Evolutionary conservation across 140 eudicot genomes (phyloP), one percentile per base, ranked within the genome.

Genomic region (Erigeron philadelphicus): DNA sequence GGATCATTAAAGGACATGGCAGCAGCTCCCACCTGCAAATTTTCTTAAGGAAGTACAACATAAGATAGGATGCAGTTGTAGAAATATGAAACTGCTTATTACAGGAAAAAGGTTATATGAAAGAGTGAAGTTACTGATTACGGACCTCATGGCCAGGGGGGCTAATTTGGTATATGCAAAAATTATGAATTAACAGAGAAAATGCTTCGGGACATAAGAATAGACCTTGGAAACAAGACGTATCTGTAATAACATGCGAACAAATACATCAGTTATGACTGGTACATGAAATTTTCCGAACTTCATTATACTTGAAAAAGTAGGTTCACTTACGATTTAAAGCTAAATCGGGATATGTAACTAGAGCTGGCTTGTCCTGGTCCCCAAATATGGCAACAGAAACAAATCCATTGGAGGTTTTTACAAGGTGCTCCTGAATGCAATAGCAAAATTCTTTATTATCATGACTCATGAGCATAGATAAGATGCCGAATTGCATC

Each of bases 141-240:
- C 95, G n/a, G 71, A 90, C 97, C 97, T 90, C 95, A 68, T 90
- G 97, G 41, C 96, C 97, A 53, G 97, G 96, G 15, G 96, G 97
- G 61, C 82, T 87, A 58, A 88, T 88, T 77, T 90, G 95, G 84
- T 90, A 90, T 62, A 90, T 83, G 72, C 96, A 90, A 79, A 90
- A 90, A 68, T 90, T 90, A 80, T 85, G 97, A 71, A 90, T 79
- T 84, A 90, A 84, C 83, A 90, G 50, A 9, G 90, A 83, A 81
- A 85, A 88, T 80, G 96, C 94, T 77, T 90, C 97, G 17, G 96
- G 97, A 75, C 96, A 90, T 78, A 73, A 80, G 72, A 90, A 85
- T 66, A 90, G 82, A 63, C 97, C 97, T 88, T 90, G 88, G 78
- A 90, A 90, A 77, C 97, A 90, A 43, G 97, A 88, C 77, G 81